Conservation (phyloP, 1,284 basidiomycete genomes). For the Irpex rosettiformis region DNA sequence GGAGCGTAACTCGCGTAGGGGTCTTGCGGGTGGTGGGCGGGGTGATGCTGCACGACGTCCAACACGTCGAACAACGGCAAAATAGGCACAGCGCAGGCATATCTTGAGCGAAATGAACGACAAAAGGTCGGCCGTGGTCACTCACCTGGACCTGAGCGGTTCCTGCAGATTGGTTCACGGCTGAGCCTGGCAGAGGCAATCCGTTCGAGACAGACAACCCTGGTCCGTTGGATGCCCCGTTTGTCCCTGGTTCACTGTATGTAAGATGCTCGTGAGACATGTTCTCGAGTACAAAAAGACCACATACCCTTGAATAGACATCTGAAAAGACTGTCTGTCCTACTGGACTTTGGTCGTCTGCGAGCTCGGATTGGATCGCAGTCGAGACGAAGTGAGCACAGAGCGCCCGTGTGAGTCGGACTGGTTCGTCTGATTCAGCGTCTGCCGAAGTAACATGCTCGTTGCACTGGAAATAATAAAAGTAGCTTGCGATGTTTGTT, state of each 20-base stretch:
- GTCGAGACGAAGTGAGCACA: background rate
- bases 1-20: conserved; percentile 11
- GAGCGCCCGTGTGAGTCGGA: conserved; percentile 4
- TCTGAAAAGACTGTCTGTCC: background rate
- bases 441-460: background rate
- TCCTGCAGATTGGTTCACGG: conserved; percentile 14
- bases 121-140: background rate
- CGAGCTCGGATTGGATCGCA: background rate
- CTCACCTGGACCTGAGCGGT: conserved; percentile 12
- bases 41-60: background rate
- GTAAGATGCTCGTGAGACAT: background rate
- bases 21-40: conserved; percentile 6
- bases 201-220: conserved; percentile 9
- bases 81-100: background rate
- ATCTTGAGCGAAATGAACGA: background rate
- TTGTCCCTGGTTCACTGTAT: conserved; percentile 9
- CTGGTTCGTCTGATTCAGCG: conserved; percentile 10
- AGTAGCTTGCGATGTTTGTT: too few relatives aligned
- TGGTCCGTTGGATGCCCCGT: conserved; percentile 9
- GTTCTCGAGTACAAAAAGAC: background rate
- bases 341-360: background rate
- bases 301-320: conserved; percentile 14
- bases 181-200: conserved; percentile 7
- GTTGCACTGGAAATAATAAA: too few relatives aligned
- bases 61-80: background rate